Conservation (phyloP, 2,329 filamentous ascomycete species). For the Huntiella abstrusa region DNA sequence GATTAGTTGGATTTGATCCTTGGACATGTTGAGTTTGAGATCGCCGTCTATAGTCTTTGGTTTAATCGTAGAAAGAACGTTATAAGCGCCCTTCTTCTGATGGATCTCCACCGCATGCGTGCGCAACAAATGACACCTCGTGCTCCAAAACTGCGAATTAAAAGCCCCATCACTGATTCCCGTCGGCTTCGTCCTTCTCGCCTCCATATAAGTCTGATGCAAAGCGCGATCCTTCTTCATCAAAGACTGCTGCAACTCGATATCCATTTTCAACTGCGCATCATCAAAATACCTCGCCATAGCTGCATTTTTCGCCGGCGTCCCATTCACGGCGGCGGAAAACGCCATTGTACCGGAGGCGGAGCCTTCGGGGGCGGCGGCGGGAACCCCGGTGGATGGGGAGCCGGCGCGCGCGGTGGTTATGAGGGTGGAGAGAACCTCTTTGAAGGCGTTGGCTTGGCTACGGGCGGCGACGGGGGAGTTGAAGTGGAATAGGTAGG, state of each 20-base stretch:
- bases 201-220: conserved; percentile 73
- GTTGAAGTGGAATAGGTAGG: conserved; percentile 80
- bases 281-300: conserved; percentile 60
- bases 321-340: conserved; percentile 45
- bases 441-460: conserved; percentile 74
- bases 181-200: conserved; percentile 64
- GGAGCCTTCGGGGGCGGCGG: conserved; percentile 15
- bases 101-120: conserved; percentile 76
- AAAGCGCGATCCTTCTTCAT: conserved; percentile 62
- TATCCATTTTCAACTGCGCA: conserved; percentile 54
- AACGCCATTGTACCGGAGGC: conserved; percentile 56
- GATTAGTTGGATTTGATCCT: conserved; percentile 84
- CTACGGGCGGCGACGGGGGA: conserved; percentile 50
- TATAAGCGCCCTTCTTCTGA: conserved; percentile 79
- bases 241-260: conserved; percentile 70
- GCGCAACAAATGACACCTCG: conserved; percentile 65
- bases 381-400: conserved; percentile 29
- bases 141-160: conserved; percentile 87
- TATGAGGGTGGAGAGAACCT: conserved; percentile 60
- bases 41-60: conserved; percentile 56
- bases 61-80: conserved; percentile 80
- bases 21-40: conserved; percentile 64
- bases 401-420: conserved; percentile 44
- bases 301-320: conserved; percentile 20
- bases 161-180: conserved; percentile 66